Percentiles rank a stretch among this genome's conserved stretches.
Conservation (phyloP, 305 asterid species). For the Coffea humblotiana region DNA sequence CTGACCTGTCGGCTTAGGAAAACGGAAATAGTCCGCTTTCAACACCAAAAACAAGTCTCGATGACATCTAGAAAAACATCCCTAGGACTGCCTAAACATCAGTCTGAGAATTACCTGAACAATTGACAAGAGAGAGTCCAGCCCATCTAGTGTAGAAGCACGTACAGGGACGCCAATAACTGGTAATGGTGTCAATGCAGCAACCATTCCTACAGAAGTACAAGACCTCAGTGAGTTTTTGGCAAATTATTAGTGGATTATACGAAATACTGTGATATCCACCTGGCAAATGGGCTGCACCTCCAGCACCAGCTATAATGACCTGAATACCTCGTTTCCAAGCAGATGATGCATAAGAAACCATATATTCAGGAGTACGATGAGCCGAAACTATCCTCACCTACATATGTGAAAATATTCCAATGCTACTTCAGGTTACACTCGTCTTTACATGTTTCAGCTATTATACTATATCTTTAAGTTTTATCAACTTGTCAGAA, state of each 20-base stretch:
- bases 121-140: conserved; percentile 88
- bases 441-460: not conserved
- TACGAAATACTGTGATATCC: not conserved
- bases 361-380: conserved; percentile 87
- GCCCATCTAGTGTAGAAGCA: conserved; percentile 84
- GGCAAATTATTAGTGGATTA: not conserved
- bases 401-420: conserved; percentile 32
- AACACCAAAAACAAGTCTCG: not conserved
- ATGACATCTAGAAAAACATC: not conserved
- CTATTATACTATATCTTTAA: not conserved
- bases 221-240: not conserved
- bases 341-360: conserved; percentile 74
- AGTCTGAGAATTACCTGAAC: conserved; percentile 62
- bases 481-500: not conserved
- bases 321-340: conserved; percentile 90
- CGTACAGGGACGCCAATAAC: conserved; percentile 98
- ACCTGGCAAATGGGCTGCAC: conserved; percentile 99
- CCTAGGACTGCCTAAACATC: not conserved
- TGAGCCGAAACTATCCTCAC: conserved; percentile 97
- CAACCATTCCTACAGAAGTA: conserved; percentile 79
- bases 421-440: not conserved
- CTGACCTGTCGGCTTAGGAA: not conserved
- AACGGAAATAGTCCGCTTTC: not conserved
- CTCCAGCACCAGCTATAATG: conserved; percentile 97
- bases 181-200: conserved; percentile 93